Conservation (phyloP, 2,329 filamentous ascomycete species). For the Microsporum canis region DNA sequence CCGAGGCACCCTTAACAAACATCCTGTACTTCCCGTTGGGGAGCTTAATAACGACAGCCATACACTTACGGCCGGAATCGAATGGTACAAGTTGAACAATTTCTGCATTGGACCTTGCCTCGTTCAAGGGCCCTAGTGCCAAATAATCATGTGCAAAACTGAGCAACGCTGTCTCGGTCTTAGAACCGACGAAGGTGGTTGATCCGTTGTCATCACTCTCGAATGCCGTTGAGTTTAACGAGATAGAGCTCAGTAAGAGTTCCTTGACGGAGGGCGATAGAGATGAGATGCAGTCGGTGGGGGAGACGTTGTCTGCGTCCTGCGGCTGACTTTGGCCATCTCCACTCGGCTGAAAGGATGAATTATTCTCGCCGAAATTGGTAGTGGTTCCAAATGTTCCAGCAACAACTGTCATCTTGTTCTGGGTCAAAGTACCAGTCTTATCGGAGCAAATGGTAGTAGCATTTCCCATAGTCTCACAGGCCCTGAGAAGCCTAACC, state of each 20-base stretch:
- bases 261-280: constrained; percentile 44
- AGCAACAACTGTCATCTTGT: constrained; percentile 51
- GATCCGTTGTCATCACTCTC: constrained; percentile 52
- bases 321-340: constrained; percentile 17
- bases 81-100: constrained; percentile 63
- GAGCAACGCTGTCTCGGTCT: constrained; percentile 67
- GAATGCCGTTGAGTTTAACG: constrained; percentile 59
- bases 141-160: constrained; percentile 55
- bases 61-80: constrained; percentile 62
- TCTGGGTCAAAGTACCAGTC: constrained; percentile 54
- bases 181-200: constrained; percentile 57
- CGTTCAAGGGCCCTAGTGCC: constrained; percentile 52
- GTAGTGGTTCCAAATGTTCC: constrained; percentile 42
- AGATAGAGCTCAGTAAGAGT: constrained; percentile 52
- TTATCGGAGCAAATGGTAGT: constrained; percentile 56
- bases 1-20: constrained; percentile 40
- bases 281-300: constrained; percentile 43
- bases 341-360: constrained; percentile 19
- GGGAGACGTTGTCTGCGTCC: constrained; percentile 29
- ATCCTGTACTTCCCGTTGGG: constrained; percentile 32
- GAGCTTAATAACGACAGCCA: constrained; percentile 38
- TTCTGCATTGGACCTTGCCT: constrained; percentile 50
- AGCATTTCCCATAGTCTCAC: constrained; percentile 54
- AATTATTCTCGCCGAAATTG: constrained; percentile 32
- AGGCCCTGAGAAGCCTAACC: constrained; percentile 48